These are phyloP conservation scores for Austroboletus novae-zelandiae DNA, from an alignment of 1,284 basidiomycete species.

Conservation along the genomic window DNA sequence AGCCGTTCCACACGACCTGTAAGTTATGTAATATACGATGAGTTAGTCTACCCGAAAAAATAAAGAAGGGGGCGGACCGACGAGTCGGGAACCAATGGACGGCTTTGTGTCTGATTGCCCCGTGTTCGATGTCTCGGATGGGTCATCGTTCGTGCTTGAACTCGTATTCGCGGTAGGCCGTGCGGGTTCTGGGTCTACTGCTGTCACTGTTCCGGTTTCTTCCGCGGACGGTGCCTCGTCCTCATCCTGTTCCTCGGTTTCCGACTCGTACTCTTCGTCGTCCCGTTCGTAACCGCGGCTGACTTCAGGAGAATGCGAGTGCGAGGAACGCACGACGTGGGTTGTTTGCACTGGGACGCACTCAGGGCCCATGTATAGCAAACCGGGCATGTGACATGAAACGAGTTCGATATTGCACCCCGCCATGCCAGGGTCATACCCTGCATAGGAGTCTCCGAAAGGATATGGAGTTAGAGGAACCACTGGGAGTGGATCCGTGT, in stretches of 20 bases:
- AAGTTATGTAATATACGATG: background rate
- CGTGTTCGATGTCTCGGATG: background rate
- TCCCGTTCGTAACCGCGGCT: conserved; percentile 19
- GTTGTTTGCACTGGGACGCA: background rate
- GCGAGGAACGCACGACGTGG: background rate
- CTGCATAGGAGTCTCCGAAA: conserved; percentile 14
- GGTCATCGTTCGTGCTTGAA: background rate
- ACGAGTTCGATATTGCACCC: conserved; percentile 6
- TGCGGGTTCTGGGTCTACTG: background rate
- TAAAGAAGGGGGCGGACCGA: conserved; percentile 4
- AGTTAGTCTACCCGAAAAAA: background rate
- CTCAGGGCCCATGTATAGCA: conserved; percentile 2
- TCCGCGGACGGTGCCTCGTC: background rate
- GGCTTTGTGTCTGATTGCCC: background rate
- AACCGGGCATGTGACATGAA: conserved; percentile 17
- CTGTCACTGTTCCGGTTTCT: background rate
- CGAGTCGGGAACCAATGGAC: conserved; percentile 5
- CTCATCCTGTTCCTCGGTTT: background rate
- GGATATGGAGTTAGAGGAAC: background rate
- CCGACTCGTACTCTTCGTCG: conserved; percentile 10
- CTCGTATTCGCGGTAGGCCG: background rate
- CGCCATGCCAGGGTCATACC: conserved; percentile 25
- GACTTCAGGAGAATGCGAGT: background rate
- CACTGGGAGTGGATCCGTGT: background rate
- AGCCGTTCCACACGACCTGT: conserved; percentile 17